Conservation (phyloP, 495 filamentous ascomycete species). For the Evernia prunastri region DNA sequence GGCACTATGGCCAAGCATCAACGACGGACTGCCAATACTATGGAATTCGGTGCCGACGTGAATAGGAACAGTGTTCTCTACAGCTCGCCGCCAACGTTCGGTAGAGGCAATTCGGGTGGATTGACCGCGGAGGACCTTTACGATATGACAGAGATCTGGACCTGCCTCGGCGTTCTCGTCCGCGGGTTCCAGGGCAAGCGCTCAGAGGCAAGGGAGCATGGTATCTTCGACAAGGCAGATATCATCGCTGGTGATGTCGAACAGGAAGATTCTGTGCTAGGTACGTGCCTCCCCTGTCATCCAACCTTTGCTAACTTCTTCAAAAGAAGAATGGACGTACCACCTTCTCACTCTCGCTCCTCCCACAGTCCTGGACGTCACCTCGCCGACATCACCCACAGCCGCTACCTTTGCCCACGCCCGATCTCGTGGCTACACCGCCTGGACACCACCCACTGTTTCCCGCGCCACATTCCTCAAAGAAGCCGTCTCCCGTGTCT, state of each 20-base stretch:
- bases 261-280: slow-evolving; percentile 49
- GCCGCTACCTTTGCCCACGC: slow-evolving; percentile 47
- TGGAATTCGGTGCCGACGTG: slow-evolving; percentile 41
- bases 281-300: slow-evolving; percentile 33
- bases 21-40: slow-evolving; percentile 31
- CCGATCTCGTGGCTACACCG: slow-evolving; percentile 47
- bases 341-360: slow-evolving; percentile 56
- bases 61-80: slow-evolving; percentile 49
- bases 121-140: slow-evolving; percentile 52
- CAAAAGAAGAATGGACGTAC: slow-evolving; percentile 57
- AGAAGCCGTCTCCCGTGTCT: slow-evolving; percentile 54
- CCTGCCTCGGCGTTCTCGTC: slow-evolving; percentile 51
- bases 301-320: slow-evolving; percentile 29
- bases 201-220: slow-evolving; percentile 47
- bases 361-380: slow-evolving; percentile 49
- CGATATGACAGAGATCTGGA: slow-evolving; percentile 64
- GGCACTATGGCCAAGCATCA: slow-evolving; percentile 45
- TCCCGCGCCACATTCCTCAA: slow-evolving; percentile 57
- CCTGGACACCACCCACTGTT: slow-evolving; percentile 46
- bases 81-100: slow-evolving; percentile 53
- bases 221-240: slow-evolving; percentile 48
- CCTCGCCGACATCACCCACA: slow-evolving; percentile 42
- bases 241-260: slow-evolving; percentile 43
- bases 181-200: slow-evolving; percentile 52
- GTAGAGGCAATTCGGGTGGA: slow-evolving; percentile 50